These are phyloP conservation scores for Ceriops decandra DNA, from an alignment of 345 rosid genomes.

Conservation along the genomic window DNA sequence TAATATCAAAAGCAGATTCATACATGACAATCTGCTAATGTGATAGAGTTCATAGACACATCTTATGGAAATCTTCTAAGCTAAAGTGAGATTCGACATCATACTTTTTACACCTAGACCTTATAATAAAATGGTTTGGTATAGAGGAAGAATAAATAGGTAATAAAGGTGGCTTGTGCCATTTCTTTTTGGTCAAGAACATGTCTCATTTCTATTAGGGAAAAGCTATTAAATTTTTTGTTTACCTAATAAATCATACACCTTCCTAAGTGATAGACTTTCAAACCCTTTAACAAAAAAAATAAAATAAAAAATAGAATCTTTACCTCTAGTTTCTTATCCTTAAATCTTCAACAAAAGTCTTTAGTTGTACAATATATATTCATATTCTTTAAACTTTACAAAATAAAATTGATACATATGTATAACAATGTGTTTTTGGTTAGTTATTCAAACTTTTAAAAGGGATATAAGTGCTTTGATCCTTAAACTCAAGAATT, in stretches of 20 bases:
- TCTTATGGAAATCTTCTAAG: background rate
- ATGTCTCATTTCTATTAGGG: background rate
- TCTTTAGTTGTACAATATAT: background rate
- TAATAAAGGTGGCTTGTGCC: background rate
- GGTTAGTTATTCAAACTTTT: background rate
- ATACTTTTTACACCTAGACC: background rate
- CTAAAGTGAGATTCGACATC: background rate
- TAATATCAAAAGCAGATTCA: background rate
- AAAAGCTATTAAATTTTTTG: background rate
- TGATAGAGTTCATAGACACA: background rate
- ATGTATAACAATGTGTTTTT: background rate
- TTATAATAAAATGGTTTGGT: background rate
- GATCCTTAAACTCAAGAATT: background rate
- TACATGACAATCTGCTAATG: background rate
- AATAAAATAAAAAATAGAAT: no score
- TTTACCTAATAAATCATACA: background rate
- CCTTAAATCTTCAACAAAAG: background rate
- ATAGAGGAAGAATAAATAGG: background rate
- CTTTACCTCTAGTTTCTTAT: background rate
- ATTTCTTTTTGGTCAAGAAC: background rate
- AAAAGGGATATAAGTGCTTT: slow-evolving; percentile 1
- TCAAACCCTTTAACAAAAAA: background rate
- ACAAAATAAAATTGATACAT: background rate
- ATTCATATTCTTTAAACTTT: background rate
- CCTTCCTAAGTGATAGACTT: background rate